Conservation (phyloP, 768 basidiomycete species). For the Suillus weaverae region DNA sequence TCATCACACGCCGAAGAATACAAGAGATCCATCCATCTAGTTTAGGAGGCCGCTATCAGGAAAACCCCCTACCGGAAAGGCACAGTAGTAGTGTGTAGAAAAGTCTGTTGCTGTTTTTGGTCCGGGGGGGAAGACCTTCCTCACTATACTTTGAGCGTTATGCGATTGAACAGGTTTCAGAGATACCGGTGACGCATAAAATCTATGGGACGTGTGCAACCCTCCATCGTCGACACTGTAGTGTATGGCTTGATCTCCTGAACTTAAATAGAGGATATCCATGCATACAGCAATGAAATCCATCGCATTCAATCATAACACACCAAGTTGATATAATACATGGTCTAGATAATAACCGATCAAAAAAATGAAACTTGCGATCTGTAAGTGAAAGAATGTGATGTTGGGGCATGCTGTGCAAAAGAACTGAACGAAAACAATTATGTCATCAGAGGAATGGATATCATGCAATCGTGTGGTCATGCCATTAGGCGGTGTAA, state of each 20-base stretch:
- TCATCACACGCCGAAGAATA: neutral
- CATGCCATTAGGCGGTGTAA: constrained; percentile 2
- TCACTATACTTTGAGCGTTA: neutral
- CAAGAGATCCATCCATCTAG: neutral
- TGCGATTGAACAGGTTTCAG: neutral
- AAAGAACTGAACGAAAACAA: neutral
- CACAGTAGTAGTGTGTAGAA: neutral
- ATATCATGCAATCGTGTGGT: constrained; percentile 7
- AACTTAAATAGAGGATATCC: neutral
- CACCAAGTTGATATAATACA: neutral
- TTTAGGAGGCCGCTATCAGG: neutral
- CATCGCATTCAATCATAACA: neutral
- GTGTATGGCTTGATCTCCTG: neutral
- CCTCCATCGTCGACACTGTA: neutral
- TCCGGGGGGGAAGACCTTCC: neutral
- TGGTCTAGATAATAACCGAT: neutral
- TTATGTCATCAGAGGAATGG: neutral
- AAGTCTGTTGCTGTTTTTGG: neutral
- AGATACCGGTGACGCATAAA: neutral
- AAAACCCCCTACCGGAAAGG: neutral
- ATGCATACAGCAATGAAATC: neutral
- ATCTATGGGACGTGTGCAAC: neutral
- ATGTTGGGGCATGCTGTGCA: neutral
- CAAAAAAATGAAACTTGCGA: neutral
- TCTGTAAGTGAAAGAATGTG: neutral